Percentiles rank a stretch among this genome's conserved stretches.
phyloP scores from a whole-genome alignment of 108 stramenopile species.

The Craspedostauros australis region DNA sequence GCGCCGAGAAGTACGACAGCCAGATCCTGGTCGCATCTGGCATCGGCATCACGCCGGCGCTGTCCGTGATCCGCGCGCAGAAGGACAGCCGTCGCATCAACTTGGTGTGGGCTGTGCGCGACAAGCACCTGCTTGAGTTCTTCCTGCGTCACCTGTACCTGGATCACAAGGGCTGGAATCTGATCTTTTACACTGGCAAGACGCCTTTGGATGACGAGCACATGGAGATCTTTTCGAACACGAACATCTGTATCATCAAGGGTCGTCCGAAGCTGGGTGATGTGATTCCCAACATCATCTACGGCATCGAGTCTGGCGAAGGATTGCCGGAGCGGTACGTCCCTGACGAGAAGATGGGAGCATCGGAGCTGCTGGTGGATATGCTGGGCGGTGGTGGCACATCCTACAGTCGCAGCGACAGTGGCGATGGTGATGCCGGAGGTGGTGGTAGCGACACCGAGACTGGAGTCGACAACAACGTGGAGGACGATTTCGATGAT shows the following conservation, averaged over 20 bases:
- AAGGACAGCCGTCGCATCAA: slow-evolving; percentile 34
- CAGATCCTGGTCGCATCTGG: slow-evolving; percentile 37
- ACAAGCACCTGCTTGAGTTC: slow-evolving; percentile 38
- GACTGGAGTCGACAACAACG: too few species aligned
- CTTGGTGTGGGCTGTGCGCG: slow-evolving; percentile 42
- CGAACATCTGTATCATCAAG: slow-evolving; percentile 26
- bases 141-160: slow-evolving; percentile 37
- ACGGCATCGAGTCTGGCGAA: slow-evolving; percentile 23
- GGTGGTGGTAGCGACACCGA: too few species aligned
- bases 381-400: slow-evolving; percentile 13
- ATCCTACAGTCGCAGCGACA: too few species aligned
- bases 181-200: slow-evolving; percentile 54
- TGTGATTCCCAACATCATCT: slow-evolving; percentile 32
- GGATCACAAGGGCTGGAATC: slow-evolving; percentile 33
- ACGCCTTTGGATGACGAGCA: too few species aligned
- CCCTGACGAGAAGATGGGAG: neutral
- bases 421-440: too few species aligned
- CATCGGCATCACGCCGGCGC: slow-evolving; percentile 43
- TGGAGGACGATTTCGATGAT: too few species aligned
- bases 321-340: slow-evolving; percentile 24
- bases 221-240: slow-evolving; percentile 8
- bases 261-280: slow-evolving; percentile 24
- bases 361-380: slow-evolving; percentile 1
- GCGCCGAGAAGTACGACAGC: slow-evolving; percentile 35
- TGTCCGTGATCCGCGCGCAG: slow-evolving; percentile 33